phyloP scores from a whole-genome alignment of 768 basidiomycete genomes.

The Leccinum sublutescens region DNA sequence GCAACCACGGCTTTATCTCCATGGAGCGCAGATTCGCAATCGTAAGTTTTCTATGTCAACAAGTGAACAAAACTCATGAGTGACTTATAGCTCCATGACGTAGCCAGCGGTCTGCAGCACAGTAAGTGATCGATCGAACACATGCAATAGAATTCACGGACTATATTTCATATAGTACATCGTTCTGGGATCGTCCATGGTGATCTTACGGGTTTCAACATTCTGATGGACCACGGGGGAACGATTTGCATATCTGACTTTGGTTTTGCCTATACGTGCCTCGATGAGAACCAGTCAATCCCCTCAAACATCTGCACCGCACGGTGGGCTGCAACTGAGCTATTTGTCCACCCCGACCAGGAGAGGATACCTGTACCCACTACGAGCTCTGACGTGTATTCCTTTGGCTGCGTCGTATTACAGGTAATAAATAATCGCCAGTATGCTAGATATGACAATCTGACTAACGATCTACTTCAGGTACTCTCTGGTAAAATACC shows the following conservation, averaged over 20 bases:
- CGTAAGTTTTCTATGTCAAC: background rate
- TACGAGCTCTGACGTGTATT: constrained; percentile 10
- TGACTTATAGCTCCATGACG: constrained; percentile 8
- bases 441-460: background rate
- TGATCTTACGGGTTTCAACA: constrained; percentile 16
- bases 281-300: constrained; percentile 1
- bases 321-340: constrained; percentile 11
- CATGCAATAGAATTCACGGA: background rate
- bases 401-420: constrained; percentile 11
- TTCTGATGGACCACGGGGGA: constrained; percentile 7
- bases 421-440: constrained; percentile 6
- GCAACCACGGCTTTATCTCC: constrained; percentile 1
- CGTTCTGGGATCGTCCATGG: constrained; percentile 11
- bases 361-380: constrained; percentile 6
- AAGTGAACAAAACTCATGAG: background rate
- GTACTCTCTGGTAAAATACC: constrained; percentile 14
- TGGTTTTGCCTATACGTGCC: constrained; percentile 7
- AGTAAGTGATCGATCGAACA: constrained; percentile 1
- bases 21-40: constrained; percentile 2
- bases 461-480: background rate
- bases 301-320: constrained; percentile 8
- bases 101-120: constrained; percentile 13
- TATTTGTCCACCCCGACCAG: constrained; percentile 13
- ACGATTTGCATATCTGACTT: constrained; percentile 16
- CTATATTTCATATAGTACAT: constrained; percentile 4